Conservation (phyloP, 2,329 filamentous ascomycete species). For the Colletotrichum musicola region DNA sequence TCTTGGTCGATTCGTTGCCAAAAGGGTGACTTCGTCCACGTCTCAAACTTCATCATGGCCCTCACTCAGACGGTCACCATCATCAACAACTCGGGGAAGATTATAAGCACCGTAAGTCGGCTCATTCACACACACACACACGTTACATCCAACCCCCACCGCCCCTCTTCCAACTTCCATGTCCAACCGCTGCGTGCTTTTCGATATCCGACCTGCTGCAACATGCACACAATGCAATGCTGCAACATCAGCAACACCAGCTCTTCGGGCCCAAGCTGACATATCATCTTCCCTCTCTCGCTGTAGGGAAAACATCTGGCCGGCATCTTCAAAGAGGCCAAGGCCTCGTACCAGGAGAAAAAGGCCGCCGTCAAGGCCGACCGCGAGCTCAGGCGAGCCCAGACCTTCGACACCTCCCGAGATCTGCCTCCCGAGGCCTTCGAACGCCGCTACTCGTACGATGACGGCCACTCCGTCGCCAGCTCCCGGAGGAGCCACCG, state of each 20-base stretch:
- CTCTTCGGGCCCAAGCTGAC: conserved; percentile 28
- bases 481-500: conserved; percentile 58
- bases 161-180: conserved; percentile 29
- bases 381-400: conserved; percentile 69
- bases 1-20: conserved; percentile 2
- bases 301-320: conserved; percentile 87
- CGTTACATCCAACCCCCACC: conserved; percentile 29
- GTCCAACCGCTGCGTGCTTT: conserved; percentile 17
- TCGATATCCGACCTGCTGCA: conserved; percentile 19
- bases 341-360: conserved; percentile 86
- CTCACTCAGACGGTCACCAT: conserved; percentile 84
- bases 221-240: conserved; percentile 18
- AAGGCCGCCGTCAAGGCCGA: conserved; percentile 85
- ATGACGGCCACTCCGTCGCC: conserved; percentile 51
- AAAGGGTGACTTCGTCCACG: conserved; percentile 4
- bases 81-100: conserved; percentile 90
- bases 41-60: conserved; percentile 49
- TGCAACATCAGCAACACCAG: not conserved
- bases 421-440: conserved; percentile 39
- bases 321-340: conserved; percentile 92
- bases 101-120: conserved; percentile 82
- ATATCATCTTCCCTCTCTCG: conserved; percentile 23
- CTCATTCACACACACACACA: conserved; percentile 4
- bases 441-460: conserved; percentile 47
- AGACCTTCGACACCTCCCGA: conserved; percentile 62